phyloP scores from a whole-genome alignment of 1,284 basidiomycete species.

The Fomitopsis betulina region DNA sequence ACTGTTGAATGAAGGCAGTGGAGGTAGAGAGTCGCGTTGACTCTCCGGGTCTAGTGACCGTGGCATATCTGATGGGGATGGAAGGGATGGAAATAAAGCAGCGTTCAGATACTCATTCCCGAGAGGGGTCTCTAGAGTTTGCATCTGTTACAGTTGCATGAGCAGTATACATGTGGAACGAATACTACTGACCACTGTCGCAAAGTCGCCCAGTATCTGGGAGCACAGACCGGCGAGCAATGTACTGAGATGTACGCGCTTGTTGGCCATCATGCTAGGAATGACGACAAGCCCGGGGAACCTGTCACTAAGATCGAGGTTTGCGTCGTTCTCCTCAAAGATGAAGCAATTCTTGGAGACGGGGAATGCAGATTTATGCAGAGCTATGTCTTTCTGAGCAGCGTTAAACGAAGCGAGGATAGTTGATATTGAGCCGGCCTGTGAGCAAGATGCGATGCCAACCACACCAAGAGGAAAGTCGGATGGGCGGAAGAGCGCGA shows the following conservation, averaged over 20 bases:
- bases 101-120: conserved; percentile 76
- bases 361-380: conserved; percentile 66
- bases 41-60: conserved; percentile 43
- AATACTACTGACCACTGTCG: conserved; percentile 55
- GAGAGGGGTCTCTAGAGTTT: conserved; percentile 62
- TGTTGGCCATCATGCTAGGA: conserved; percentile 75
- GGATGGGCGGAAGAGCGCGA: conserved; percentile 70
- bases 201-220: conserved; percentile 78
- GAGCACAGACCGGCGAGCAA: conserved; percentile 84
- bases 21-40: conserved; percentile 38
- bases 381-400: conserved; percentile 57
- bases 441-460: conserved; percentile 67
- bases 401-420: conserved; percentile 65
- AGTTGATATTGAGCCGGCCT: conserved; percentile 50
- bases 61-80: conserved; percentile 55
- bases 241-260: conserved; percentile 80
- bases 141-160: conserved; percentile 39
- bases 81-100: conserved; percentile 54
- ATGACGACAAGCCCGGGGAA: conserved; percentile 68
- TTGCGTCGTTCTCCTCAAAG: conserved; percentile 71
- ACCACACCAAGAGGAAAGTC: conserved; percentile 78
- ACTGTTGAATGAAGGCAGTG: conserved; percentile 45
- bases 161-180: conserved; percentile 10
- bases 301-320: conserved; percentile 50
- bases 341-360: conserved; percentile 73